A percentile compares a stretch with the other conserved stretches of the same genome.
phyloP scores from a whole-genome alignment of 148 eudicot species.

The Amaranthus palmeri region DNA sequence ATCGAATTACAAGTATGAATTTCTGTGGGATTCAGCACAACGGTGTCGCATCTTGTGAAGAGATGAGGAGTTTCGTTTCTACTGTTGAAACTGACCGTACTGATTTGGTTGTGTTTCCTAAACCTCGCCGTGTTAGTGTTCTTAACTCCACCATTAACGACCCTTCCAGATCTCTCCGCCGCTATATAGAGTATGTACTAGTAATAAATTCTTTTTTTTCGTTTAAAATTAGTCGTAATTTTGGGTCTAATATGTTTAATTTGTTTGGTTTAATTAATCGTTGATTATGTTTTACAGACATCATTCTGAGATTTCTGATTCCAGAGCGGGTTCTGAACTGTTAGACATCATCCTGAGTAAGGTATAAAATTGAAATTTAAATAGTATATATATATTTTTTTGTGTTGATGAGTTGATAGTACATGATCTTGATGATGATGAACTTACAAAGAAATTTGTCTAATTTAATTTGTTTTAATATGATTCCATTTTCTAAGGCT shows the following conservation, averaged over 20 bases:
- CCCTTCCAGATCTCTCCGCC: conserved; percentile 42
- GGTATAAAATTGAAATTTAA: conserved; percentile 28
- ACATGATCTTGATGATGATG: not conserved
- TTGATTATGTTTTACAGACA: conserved; percentile 37
- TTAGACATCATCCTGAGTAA: conserved; percentile 75
- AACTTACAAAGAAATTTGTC: not conserved
- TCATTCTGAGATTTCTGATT: conserved; percentile 62
- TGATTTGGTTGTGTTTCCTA: conserved; percentile 66
- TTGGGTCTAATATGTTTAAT: not conserved
- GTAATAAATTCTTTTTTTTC: not conserved
- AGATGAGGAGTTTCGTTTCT: conserved; percentile 42
- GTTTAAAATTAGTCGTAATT: not conserved
- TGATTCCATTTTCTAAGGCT: not conserved
- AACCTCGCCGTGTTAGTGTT: conserved; percentile 70
- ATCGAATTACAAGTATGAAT: conserved; percentile 36
- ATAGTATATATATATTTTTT: not conserved
- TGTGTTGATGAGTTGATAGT: no score
- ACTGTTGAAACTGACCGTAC: conserved; percentile 24
- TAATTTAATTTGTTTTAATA: not conserved
- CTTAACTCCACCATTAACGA: conserved; percentile 26
- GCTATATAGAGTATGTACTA: conserved; percentile 55
- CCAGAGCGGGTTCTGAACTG: conserved; percentile 76
- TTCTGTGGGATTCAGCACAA: conserved; percentile 57
- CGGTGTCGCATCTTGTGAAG: conserved; percentile 49
- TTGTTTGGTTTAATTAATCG: not conserved